Evolutionary conservation across 441 rosid genomes (phyloP).

Genomic region (Bocquillonia castaneifolia): DNA sequence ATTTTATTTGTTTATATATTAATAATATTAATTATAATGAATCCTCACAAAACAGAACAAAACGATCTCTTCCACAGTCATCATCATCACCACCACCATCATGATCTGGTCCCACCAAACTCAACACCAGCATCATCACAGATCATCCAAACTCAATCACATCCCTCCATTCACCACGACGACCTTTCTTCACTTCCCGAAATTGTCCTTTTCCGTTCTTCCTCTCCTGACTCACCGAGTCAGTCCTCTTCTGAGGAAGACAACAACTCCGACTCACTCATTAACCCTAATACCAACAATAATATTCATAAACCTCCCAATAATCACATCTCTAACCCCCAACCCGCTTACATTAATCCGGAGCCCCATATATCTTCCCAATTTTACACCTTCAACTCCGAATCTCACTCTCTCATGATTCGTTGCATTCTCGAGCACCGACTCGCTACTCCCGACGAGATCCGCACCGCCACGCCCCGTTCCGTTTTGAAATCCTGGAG

Average conservation of each 20-base stretch:
- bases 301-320: too few relatives aligned
- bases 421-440: slow-evolving; percentile 82
- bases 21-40: slow-evolving; percentile 52
- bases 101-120: slow-evolving; percentile 41
- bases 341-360: slow-evolving; percentile 48
- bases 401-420: slow-evolving; percentile 89
- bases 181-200: slow-evolving; percentile 56
- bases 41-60: slow-evolving; percentile 82
- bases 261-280: slow-evolving; percentile 28
- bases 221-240: slow-evolving; percentile 55
- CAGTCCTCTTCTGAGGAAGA: slow-evolving; percentile 66
- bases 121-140: not conserved
- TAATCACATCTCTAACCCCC: too few relatives aligned
- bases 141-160: slow-evolving; percentile 22
- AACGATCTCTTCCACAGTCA: slow-evolving; percentile 61
- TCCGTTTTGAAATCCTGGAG: slow-evolving; percentile 90
- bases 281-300: slow-evolving; percentile 8
- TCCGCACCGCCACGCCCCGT: slow-evolving; percentile 76
- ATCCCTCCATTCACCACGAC: slow-evolving; percentile 33
- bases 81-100: slow-evolving; percentile 41
- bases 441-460: slow-evolving; percentile 76
- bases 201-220: slow-evolving; percentile 68
- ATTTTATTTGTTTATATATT: too few relatives aligned
- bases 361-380: slow-evolving; percentile 89
- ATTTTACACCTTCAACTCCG: slow-evolving; percentile 93